A percentile compares a stretch with the other conserved stretches of the same genome.
Evolutionary conservation across 2,329 filamentous ascomycete species (phyloP).

Genomic region (Botrytis medusae): DNA sequence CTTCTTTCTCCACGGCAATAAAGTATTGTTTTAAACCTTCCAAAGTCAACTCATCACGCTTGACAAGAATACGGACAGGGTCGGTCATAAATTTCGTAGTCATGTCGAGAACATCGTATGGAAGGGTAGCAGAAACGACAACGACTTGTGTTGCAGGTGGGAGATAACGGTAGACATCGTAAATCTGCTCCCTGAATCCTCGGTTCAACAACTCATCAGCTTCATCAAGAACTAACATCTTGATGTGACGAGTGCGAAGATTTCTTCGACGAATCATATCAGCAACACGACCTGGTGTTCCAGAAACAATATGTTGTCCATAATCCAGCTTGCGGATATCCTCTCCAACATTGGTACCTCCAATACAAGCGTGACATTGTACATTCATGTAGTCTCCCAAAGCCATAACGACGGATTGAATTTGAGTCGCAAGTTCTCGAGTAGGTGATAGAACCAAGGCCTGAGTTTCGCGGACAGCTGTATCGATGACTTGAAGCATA

Average conservation of each 20-base stretch:
- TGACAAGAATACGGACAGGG: conserved; percentile 92
- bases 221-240: conserved; percentile 76
- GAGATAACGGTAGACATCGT: conserved; percentile 96
- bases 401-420: conserved; percentile 98
- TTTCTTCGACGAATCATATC: conserved; percentile 78
- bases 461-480: conserved; percentile 87
- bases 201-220: conserved; percentile 82
- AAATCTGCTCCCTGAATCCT: conserved; percentile 97
- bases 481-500: conserved; percentile 94
- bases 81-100: conserved; percentile 99
- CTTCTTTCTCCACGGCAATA: conserved; percentile 98
- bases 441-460: conserved; percentile 94
- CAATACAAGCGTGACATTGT: conserved; percentile 97
- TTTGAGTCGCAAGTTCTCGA: conserved; percentile 94
- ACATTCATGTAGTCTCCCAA: conserved; percentile 99
- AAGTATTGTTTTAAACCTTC: conserved; percentile 99
- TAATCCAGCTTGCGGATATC: conserved; percentile 98
- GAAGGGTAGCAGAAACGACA: conserved; percentile 92
- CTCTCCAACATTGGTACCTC: conserved; percentile 95
- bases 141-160: conserved; percentile 98
- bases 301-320: conserved; percentile 95
- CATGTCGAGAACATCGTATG: conserved; percentile 98
- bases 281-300: conserved; percentile 93
- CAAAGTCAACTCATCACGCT: conserved; percentile 96
- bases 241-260: conserved; percentile 71